A percentile compares a stretch with the other conserved stretches of the same genome.
phyloP scores from a whole-genome alignment of 179 eudicot species.

The Corrigiola litoralis region DNA sequence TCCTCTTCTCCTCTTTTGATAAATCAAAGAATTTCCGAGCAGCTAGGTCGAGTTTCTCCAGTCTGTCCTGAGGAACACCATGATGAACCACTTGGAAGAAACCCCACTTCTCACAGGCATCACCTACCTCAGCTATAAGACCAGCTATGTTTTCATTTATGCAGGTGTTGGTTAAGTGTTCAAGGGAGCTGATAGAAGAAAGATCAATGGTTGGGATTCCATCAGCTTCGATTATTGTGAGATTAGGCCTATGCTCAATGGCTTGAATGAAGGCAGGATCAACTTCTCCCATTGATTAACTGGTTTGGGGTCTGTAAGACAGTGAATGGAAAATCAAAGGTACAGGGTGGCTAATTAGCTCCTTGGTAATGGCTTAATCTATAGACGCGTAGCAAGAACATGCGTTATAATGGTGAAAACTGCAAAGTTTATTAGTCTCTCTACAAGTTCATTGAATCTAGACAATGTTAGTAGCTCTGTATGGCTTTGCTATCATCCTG shows the following conservation, averaged over 20 bases:
- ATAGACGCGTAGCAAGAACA: neutral
- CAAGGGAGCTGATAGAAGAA: conserved; percentile 11
- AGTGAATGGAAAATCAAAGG: neutral
- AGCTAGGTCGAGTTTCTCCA: conserved; percentile 26
- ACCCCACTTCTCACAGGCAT: conserved; percentile 48
- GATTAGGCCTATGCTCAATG: conserved; percentile 59
- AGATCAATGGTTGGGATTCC: conserved; percentile 44
- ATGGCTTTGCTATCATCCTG: no score
- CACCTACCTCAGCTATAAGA: conserved; percentile 33
- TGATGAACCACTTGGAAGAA: conserved; percentile 61
- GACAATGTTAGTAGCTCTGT: no score
- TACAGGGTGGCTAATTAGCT: no score
- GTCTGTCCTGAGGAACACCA: conserved; percentile 35
- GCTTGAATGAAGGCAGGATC: conserved; percentile 59
- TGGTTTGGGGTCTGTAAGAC: neutral
- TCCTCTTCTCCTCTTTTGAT: conserved; percentile 38
- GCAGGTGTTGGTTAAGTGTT: conserved; percentile 10
- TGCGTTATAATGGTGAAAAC: neutral
- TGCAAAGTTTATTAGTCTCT: neutral
- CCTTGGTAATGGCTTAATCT: no score
- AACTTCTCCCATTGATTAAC: conserved; percentile 64
- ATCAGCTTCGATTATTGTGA: conserved; percentile 29
- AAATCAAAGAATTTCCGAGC: conserved; percentile 38
- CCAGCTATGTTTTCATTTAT: neutral
- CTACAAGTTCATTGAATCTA: conserved; percentile 6